phyloP scores from a whole-genome alignment of 495 filamentous ascomycete genomes.

The Cercophora samala region DNA sequence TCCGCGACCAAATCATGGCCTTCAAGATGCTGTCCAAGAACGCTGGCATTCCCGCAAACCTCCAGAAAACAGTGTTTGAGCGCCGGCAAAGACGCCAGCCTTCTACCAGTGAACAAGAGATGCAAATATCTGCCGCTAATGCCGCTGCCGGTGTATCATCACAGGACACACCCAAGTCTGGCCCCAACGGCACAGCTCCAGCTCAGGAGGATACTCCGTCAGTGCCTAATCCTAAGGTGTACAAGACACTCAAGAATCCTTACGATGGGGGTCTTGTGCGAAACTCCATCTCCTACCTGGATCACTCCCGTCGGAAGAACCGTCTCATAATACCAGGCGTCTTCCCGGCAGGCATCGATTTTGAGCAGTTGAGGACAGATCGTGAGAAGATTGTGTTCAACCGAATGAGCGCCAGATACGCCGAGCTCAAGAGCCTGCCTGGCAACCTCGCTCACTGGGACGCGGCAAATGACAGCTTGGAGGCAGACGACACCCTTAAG shows the following conservation, averaged over 20 bases:
- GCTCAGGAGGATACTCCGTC: conserved; percentile 31
- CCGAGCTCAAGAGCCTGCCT: conserved; percentile 74
- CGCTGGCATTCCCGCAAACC: conserved; percentile 63
- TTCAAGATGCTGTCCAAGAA: conserved; percentile 83
- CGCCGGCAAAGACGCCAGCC: conserved; percentile 63
- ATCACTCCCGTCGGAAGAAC: conserved; percentile 67
- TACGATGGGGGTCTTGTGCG: conserved; percentile 52
- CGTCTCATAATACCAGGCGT: conserved; percentile 77
- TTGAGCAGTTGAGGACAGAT: conserved; percentile 77
- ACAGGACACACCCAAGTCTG: conserved; percentile 47
- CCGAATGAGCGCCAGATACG: conserved; percentile 74
- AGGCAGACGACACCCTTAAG: conserved; percentile 79
- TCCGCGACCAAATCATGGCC: conserved; percentile 74
- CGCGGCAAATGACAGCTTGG: conserved; percentile 63
- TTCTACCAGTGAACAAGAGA: conserved; percentile 53
- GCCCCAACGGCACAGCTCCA: conserved; percentile 26
- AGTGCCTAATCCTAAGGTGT: conserved; percentile 36
- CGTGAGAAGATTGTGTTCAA: conserved; percentile 86
- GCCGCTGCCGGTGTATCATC: conserved; percentile 51
- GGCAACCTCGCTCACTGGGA: conserved; percentile 85
- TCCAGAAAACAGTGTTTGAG: conserved; percentile 73
- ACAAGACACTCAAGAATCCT: conserved; percentile 64
- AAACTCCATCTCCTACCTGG: conserved; percentile 67
- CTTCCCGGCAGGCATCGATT: conserved; percentile 81
- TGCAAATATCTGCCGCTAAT: conserved; percentile 37